Evolutionary conservation across 192 early-diverging fungal genomes (phyloP).

Genomic region (Oehlia diaphana): DNA sequence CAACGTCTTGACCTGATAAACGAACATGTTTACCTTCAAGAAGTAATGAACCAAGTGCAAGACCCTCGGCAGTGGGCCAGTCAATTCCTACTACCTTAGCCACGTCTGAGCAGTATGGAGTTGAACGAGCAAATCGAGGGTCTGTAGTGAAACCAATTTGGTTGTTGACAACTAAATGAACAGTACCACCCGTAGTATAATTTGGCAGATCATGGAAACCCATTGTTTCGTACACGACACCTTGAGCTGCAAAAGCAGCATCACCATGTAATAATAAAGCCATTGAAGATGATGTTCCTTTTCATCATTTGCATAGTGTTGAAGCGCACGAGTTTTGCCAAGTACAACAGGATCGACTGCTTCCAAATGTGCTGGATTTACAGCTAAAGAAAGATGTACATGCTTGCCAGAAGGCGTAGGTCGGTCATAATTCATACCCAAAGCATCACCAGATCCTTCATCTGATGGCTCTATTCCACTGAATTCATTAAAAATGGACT

Average conservation of each 20-base stretch:
- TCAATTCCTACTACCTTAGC: slow-evolving; percentile 93
- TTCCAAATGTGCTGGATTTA: slow-evolving; percentile 99
- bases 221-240: slow-evolving; percentile 96
- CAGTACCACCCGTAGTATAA: slow-evolving; percentile 95
- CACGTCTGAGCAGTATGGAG: slow-evolving; percentile 96
- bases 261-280: slow-evolving; percentile 96
- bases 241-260: slow-evolving; percentile 97
- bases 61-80: slow-evolving; percentile 92
- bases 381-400: slow-evolving; percentile 94
- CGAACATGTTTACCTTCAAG: slow-evolving; percentile 91
- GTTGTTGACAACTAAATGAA: slow-evolving; percentile 98
- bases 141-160: slow-evolving; percentile 99
- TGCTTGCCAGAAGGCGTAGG: slow-evolving; percentile 97
- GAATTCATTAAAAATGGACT: slow-evolving; percentile 99
- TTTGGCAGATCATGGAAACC: slow-evolving; percentile 93
- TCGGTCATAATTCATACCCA: slow-evolving; percentile 94
- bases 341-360: slow-evolving; percentile 97
- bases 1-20: slow-evolving; percentile 95
- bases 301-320: slow-evolving; percentile 91
- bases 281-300: slow-evolving; percentile 78
- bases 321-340: slow-evolving; percentile 95
- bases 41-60: slow-evolving; percentile 91
- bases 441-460: slow-evolving; percentile 97
- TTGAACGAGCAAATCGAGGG: slow-evolving; percentile 91
- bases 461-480: slow-evolving; percentile 83